These are phyloP conservation scores for Ustilago cynodontis DNA, from an alignment of 1,284 basidiomycete species.

Conservation along the genomic window DNA sequence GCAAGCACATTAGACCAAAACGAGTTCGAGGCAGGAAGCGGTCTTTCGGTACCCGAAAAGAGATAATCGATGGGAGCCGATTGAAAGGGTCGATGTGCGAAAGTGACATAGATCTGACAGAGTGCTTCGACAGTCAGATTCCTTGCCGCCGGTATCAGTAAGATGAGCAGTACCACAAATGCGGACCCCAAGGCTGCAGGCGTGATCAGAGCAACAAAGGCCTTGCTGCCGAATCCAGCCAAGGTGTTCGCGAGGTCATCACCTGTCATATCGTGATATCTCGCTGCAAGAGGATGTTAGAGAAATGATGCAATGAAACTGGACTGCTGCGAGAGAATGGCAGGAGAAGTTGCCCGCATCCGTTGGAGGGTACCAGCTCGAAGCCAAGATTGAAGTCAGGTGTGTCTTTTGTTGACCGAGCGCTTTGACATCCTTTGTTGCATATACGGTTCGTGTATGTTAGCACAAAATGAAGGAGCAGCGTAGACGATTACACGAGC, in stretches of 20 bases:
- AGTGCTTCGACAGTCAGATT: slow-evolving; percentile 6
- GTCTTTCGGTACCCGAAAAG: slow-evolving; percentile 8
- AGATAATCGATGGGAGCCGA: slow-evolving; percentile 27
- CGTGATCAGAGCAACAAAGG: background rate
- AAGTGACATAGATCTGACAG: slow-evolving; percentile 25
- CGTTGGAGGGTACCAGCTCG: too few relatives aligned
- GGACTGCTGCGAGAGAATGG: too few relatives aligned
- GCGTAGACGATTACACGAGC: too few relatives aligned
- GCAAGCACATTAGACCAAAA: slow-evolving; percentile 25
- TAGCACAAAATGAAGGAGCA: too few relatives aligned
- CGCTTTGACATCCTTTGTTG: too few relatives aligned
- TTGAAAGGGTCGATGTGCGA: slow-evolving; percentile 31
- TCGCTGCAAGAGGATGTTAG: too few relatives aligned
- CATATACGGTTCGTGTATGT: too few relatives aligned
- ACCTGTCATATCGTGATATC: background rate
- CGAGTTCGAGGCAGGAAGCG: slow-evolving; percentile 31
- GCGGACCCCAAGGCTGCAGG: slow-evolving; percentile 6
- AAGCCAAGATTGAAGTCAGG: too few relatives aligned
- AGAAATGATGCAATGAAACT: too few relatives aligned
- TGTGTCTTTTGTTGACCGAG: too few relatives aligned
- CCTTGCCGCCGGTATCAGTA: slow-evolving; percentile 8
- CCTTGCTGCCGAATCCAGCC: background rate
- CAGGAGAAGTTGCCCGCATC: too few relatives aligned
- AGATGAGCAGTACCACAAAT: slow-evolving; percentile 13
- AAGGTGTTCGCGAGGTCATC: background rate